phyloP scores from a whole-genome alignment of 495 filamentous ascomycete species.

The Cetradonia linearis region DNA sequence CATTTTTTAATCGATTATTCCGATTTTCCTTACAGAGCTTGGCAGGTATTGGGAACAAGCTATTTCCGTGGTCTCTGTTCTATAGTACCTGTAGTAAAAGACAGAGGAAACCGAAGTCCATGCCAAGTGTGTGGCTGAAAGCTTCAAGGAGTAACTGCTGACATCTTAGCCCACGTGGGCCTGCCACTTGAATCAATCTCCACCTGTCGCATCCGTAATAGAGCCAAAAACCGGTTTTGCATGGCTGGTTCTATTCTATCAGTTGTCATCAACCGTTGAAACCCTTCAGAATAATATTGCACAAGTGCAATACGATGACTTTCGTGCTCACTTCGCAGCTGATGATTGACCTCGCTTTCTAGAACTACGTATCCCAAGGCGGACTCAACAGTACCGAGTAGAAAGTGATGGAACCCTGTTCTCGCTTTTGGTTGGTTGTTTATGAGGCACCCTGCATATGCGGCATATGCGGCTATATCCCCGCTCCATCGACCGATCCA shows the following conservation, averaged over 20 bases:
- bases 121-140: background rate
- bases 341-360: background rate
- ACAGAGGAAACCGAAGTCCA: too few species aligned
- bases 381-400: background rate
- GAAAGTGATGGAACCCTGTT: background rate
- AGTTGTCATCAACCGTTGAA: background rate
- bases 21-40: constrained; percentile 77
- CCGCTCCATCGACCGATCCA: constrained; percentile 4
- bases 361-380: background rate
- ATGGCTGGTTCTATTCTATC: background rate
- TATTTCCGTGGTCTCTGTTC: too few species aligned
- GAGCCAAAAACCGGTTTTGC: constrained; percentile 1
- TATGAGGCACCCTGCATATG: background rate
- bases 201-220: background rate
- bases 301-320: background rate
- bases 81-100: too few species aligned
- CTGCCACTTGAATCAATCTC: constrained; percentile 7
- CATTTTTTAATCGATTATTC: too few species aligned
- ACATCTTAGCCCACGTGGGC: background rate
- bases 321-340: background rate
- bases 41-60: too few species aligned
- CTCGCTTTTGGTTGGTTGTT: constrained; percentile 3
- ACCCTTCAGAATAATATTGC: background rate
- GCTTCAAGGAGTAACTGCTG: background rate
- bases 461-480: background rate